These are phyloP conservation scores for Aspergillus floridensis DNA, from an alignment of 2,329 filamentous ascomycete species.

Conservation along the genomic window DNA sequence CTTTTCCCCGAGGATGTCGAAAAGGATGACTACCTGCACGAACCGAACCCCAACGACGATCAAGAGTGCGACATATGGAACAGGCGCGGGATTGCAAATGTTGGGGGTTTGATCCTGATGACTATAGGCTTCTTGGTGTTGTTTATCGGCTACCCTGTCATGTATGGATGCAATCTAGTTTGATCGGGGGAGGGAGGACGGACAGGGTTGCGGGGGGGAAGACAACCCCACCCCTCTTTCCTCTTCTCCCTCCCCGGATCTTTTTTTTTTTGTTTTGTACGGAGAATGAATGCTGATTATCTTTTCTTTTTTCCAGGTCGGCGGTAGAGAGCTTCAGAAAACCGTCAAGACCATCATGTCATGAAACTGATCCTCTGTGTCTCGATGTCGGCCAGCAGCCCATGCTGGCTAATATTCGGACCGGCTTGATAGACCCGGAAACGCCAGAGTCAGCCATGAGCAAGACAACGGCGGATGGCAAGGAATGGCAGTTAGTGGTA, in stretches of 20 bases:
- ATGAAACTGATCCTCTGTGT: conserved; percentile 45
- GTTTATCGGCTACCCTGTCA: conserved; percentile 67
- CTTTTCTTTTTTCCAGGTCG: conserved; percentile 44
- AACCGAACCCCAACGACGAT: conserved; percentile 63
- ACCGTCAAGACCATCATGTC: conserved; percentile 32
- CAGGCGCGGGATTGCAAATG: conserved; percentile 61
- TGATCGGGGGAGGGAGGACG: not conserved
- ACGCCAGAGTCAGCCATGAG: conserved; percentile 59
- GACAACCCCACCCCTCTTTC: not conserved
- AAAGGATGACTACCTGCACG: conserved; percentile 70
- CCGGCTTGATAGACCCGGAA: conserved; percentile 63
- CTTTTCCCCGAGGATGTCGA: conserved; percentile 71
- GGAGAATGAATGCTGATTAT: not conserved
- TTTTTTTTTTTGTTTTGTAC: not conserved
- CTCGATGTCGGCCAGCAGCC: conserved; percentile 51
- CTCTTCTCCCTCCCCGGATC: not conserved
- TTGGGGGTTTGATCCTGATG: conserved; percentile 62
- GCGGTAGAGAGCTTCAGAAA: conserved; percentile 52
- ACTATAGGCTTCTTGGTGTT: conserved; percentile 60
- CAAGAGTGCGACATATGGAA: conserved; percentile 65
- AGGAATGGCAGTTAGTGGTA: conserved; percentile 62
- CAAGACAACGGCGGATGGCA: conserved; percentile 58
- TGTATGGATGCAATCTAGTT: conserved; percentile 50
- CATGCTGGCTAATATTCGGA: conserved; percentile 60
- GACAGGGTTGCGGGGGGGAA: too few relatives aligned